These are phyloP conservation scores for Globisporangium cylindrosporum DNA, from an alignment of 352 stramenopile species.

Conservation along the genomic window DNA sequence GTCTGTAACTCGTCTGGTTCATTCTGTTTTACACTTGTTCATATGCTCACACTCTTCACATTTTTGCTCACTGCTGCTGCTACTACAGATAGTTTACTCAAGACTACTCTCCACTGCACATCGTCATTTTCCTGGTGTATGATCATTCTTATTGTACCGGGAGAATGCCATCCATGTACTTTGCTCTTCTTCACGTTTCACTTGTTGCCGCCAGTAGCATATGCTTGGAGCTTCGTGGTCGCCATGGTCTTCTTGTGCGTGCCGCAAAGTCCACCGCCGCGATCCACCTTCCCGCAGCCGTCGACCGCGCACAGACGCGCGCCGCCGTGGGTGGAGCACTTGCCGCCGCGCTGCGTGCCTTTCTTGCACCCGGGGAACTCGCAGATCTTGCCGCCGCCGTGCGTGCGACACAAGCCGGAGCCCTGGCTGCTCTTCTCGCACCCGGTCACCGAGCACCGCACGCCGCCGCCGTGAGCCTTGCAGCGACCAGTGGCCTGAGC, in stretches of 20 bases:
- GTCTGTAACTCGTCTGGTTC: not conserved
- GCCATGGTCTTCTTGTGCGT: slow-evolving; percentile 29
- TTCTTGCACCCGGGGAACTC: slow-evolving; percentile 46
- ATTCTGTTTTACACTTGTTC: not conserved
- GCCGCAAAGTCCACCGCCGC: slow-evolving; percentile 46
- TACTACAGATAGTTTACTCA: not conserved
- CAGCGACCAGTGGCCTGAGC: slow-evolving; percentile 43
- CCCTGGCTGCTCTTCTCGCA: slow-evolving; percentile 44
- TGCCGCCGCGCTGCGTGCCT: slow-evolving; percentile 43
- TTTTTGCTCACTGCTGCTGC: not conserved
- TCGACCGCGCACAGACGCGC: slow-evolving; percentile 29
- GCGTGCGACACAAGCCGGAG: slow-evolving; percentile 42
- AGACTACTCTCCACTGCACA: not conserved
- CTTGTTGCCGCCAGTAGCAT: not conserved
- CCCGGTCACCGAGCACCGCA: slow-evolving; percentile 38
- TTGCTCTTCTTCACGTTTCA: not conserved
- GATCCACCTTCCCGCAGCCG: slow-evolving; percentile 42
- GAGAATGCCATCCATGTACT: not conserved
- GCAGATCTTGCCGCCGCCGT: slow-evolving; percentile 56
- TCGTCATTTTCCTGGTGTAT: not conserved
- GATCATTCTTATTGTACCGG: not conserved
- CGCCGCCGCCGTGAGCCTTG: slow-evolving; percentile 46
- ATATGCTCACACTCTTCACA: slow-evolving; percentile 5
- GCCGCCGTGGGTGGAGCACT: slow-evolving; percentile 51
- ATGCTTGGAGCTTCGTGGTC: not conserved